Evolutionary conservation across 2,329 filamentous ascomycete species (phyloP).

Genomic region (Camptophora hylomeconis): DNA sequence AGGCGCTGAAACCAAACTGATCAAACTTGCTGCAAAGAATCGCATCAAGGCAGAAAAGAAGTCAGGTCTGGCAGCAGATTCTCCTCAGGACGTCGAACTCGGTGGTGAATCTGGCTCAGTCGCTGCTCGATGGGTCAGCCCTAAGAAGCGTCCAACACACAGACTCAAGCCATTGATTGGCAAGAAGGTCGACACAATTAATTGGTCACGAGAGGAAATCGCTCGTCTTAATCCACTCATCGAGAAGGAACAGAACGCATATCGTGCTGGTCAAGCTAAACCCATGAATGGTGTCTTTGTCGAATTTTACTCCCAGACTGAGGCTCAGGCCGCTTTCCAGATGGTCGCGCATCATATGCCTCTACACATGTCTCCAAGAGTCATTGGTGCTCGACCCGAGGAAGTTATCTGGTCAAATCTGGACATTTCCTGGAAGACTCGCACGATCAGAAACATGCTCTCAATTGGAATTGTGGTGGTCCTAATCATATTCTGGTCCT

Average conservation of each 20-base stretch:
- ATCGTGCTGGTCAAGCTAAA: constrained; percentile 51
- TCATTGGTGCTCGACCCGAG: constrained; percentile 65
- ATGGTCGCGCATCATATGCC: constrained; percentile 76
- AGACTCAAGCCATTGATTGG: constrained; percentile 59
- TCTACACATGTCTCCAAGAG: constrained; percentile 73
- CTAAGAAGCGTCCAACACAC: constrained; percentile 65
- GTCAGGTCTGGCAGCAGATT: constrained; percentile 24
- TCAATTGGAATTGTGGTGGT: constrained; percentile 60
- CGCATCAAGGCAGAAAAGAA: constrained; percentile 45
- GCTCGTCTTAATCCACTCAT: constrained; percentile 61
- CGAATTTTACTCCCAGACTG: constrained; percentile 70
- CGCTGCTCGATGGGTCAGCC: constrained; percentile 61
- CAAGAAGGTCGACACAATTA: constrained; percentile 87
- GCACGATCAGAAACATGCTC: constrained; percentile 56
- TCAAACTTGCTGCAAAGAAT: constrained; percentile 62
- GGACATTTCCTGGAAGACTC: constrained; percentile 74
- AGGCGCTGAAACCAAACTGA: constrained; percentile 71
- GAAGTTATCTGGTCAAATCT: constrained; percentile 85
- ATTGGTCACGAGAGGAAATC: constrained; percentile 72
- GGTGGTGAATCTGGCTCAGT: constrained; percentile 57
- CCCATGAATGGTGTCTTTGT: constrained; percentile 73
- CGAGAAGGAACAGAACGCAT: constrained; percentile 52
- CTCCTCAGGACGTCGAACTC: constrained; percentile 32
- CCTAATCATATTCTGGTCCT: constrained; percentile 77
- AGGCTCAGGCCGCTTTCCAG: constrained; percentile 79